Evolutionary conservation across 2,329 filamentous ascomycete genomes (phyloP), one percentile per base, ranked within the genome.

Genomic region (Neonectria ditissima): DNA sequence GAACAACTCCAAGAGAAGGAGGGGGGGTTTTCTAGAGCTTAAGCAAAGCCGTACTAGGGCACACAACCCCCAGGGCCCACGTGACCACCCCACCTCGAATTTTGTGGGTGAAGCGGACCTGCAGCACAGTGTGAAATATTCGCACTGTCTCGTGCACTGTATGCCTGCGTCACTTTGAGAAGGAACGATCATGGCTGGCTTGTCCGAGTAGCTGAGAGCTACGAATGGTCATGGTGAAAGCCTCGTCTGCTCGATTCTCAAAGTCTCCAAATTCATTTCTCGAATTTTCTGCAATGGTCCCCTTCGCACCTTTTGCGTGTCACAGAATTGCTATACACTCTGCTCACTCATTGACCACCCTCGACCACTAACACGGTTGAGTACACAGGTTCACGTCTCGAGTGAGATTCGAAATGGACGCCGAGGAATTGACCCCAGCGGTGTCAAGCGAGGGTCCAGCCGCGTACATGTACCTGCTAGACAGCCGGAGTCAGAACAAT

Each of bases 51-150:
- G 51, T 69, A 58, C 73, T 79, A 79, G 77, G 77, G 78, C 76
- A 78, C 67, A 70, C 72, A 79, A 69, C 77, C 77, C 78, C 73
- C 68, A 65, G 53, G 45, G 28, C 53, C 73, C 78, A 80, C 78
- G 78, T 80, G 78, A 62, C 4, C 22, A 20, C 41, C 37, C 59
- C 54, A 41, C 58, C 30, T 47, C 14, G 22, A 28, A 34, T 60
- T 34, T 50, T 51, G 48, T 5, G 22, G 5, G 14, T 18, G 22
- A 24, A 10, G 59, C 57, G 48, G 22, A 22, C 1, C 13, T 9
- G 37, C 9, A 50, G 10, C 11, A 52, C 58, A 58, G 58, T 62
- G 39, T 34, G 1, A 20, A 0, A 2, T n/a, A 13, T 30, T 18
- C 5, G 22, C 32, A 44, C 22, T 30, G 41, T n/a, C 2, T 0